Evolutionary conservation across 108 stramenopile genomes (phyloP).

Genomic region (Pseudonitzschia pungens): DNA sequence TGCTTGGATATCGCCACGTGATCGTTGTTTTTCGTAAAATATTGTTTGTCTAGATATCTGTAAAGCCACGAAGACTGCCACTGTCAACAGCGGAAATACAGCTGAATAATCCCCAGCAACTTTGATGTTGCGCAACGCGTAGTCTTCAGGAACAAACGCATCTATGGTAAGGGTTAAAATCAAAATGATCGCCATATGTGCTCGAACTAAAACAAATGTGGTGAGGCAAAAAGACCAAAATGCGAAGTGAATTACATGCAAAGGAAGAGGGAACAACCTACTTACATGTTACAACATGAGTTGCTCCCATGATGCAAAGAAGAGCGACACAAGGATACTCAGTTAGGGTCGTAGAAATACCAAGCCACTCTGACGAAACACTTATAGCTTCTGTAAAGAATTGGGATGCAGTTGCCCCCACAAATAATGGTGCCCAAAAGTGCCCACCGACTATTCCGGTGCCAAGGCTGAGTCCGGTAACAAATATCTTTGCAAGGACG

Average conservation of each 20-base stretch:
- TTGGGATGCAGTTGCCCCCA: conserved; percentile 51
- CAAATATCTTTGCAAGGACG: conserved; percentile 46
- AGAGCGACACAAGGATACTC: conserved; percentile 57
- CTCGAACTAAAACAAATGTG: conserved; percentile 37
- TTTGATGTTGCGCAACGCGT: conserved; percentile 15
- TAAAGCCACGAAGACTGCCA: conserved; percentile 53
- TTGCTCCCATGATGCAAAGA: conserved; percentile 58
- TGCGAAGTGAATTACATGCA: not conserved
- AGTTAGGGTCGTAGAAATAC: conserved; percentile 31
- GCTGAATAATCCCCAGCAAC: conserved; percentile 60
- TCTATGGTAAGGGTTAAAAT: conserved; percentile 64
- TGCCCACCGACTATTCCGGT: conserved; percentile 65
- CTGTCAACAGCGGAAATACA: conserved; percentile 61
- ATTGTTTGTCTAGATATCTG: conserved; percentile 39
- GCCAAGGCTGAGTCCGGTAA: conserved; percentile 53
- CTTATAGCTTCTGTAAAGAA: conserved; percentile 40
- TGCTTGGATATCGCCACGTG: conserved; percentile 59
- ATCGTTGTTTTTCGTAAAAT: conserved; percentile 55
- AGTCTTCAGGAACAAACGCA: conserved; percentile 43
- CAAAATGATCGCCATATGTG: conserved; percentile 59
- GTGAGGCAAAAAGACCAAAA: not conserved
- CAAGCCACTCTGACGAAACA: conserved; percentile 18
- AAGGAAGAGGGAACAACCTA: not conserved
- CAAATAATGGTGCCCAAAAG: conserved; percentile 65
- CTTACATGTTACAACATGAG: conserved; percentile 53